Evolutionary conservation across 345 rosid species (phyloP).

Genomic region (Trapa incisa): DNA sequence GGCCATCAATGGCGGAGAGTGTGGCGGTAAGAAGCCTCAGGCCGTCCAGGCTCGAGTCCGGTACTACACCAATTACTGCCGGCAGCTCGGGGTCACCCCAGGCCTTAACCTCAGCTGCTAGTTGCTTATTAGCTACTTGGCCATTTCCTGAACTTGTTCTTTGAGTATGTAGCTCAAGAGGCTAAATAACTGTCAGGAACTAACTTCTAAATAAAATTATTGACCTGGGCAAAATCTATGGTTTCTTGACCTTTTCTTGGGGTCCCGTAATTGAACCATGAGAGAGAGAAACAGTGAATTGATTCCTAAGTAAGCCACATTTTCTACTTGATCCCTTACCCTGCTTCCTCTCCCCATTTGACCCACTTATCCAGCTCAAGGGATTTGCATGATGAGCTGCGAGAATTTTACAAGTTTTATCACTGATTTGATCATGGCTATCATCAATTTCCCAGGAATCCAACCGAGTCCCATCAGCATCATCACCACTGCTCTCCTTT

Average conservation of each 20-base stretch:
- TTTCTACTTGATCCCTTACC: slow-evolving; percentile 51
- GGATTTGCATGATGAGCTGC: slow-evolving; percentile 88
- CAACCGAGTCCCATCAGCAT: slow-evolving; percentile 55
- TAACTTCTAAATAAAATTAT: neutral
- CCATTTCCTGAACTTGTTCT: neutral
- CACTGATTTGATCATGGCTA: slow-evolving; percentile 65
- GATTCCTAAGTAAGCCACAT: slow-evolving; percentile 78
- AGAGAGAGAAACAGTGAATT: slow-evolving; percentile 63
- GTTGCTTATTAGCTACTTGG: neutral
- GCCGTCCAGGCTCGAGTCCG: slow-evolving; percentile 24
- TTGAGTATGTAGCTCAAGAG: neutral
- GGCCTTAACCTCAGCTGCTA: slow-evolving; percentile 31
- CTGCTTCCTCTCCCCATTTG: slow-evolving; percentile 56
- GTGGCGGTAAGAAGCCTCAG: slow-evolving; percentile 18
- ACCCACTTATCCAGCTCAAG: slow-evolving; percentile 45
- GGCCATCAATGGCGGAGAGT: slow-evolving; percentile 39
- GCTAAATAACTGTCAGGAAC: neutral
- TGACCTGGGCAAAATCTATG: no score
- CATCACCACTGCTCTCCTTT: slow-evolving; percentile 27
- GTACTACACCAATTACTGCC: slow-evolving; percentile 29
- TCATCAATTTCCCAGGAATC: slow-evolving; percentile 80
- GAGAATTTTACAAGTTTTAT: slow-evolving; percentile 66
- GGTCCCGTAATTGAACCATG: slow-evolving; percentile 86
- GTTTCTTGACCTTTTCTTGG: slow-evolving; percentile 5
- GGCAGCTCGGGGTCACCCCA: slow-evolving; percentile 32